These are phyloP conservation scores for Bifiguratus adelaidae DNA, from an alignment of 192 early-diverging fungal genomes.

Conservation along the genomic window DNA sequence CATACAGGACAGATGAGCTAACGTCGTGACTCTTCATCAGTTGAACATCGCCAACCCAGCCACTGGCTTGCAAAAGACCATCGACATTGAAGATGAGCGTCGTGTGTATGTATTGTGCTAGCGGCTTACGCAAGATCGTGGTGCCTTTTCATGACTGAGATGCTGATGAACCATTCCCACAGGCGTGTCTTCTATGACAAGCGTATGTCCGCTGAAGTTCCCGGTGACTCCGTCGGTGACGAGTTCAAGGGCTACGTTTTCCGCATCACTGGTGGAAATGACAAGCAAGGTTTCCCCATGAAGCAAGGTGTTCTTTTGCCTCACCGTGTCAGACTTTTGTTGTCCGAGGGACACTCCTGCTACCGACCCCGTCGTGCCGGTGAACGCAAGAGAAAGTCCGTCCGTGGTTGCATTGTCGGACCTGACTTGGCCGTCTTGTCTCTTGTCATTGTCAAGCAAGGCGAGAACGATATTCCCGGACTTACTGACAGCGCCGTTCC, in stretches of 20 bases:
- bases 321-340: conserved; percentile 67
- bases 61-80: conserved; percentile 95
- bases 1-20: too few relatives aligned
- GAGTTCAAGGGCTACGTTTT: conserved; percentile 99
- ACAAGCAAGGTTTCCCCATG: conserved; percentile 99
- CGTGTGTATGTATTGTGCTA: conserved; percentile 59
- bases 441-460: conserved; percentile 93
- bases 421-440: conserved; percentile 92
- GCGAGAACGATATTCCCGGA: conserved; percentile 91
- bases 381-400: conserved; percentile 99
- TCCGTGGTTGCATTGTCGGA: conserved; percentile 97
- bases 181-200: conserved; percentile 97
- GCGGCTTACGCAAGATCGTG: background rate
- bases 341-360: conserved; percentile 95
- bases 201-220: conserved; percentile 93
- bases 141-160: background rate
- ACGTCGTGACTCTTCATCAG: too few relatives aligned
- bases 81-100: conserved; percentile 97
- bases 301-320: conserved; percentile 93
- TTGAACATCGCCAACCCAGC: conserved; percentile 98
- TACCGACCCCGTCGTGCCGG: conserved; percentile 95
- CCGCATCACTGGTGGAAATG: conserved; percentile 99
- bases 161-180: too few relatives aligned
- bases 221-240: conserved; percentile 91
- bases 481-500: conserved; percentile 88